Evolutionary conservation across 2,329 filamentous ascomycete genomes (phyloP).

Genomic region (Alternaria novae-zelandiae): DNA sequence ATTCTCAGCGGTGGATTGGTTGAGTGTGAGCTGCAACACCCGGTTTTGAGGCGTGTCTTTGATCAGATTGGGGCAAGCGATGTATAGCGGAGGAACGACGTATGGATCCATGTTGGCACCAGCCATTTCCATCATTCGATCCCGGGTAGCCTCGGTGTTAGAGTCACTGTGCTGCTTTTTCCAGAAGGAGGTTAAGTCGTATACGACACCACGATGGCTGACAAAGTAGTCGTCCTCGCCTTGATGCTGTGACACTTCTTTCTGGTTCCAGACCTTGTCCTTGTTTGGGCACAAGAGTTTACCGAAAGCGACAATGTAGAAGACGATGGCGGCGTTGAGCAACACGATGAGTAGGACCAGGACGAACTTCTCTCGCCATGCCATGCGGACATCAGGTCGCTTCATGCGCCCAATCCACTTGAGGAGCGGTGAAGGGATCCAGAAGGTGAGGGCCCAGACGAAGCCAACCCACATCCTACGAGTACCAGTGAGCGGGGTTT

Average conservation of each 20-base stretch:
- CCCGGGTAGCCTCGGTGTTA: conserved; percentile 63
- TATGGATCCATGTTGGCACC: conserved; percentile 84
- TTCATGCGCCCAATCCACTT: conserved; percentile 92
- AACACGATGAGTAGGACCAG: conserved; percentile 81
- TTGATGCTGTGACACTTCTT: conserved; percentile 73
- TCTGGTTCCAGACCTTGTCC: conserved; percentile 82
- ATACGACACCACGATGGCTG: conserved; percentile 84
- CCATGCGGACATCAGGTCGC: conserved; percentile 93
- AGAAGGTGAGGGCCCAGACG: conserved; percentile 89
- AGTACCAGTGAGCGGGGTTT: conserved; percentile 66
- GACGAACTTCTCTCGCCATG: conserved; percentile 94
- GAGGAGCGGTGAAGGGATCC: conserved; percentile 87
- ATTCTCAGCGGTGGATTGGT: conserved; percentile 60
- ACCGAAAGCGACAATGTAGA: conserved; percentile 91
- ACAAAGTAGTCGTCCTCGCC: conserved; percentile 84
- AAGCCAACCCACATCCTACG: conserved; percentile 81
- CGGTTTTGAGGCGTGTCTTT: conserved; percentile 52
- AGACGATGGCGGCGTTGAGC: conserved; percentile 81
- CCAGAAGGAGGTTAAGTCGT: conserved; percentile 91
- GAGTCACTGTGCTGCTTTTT: conserved; percentile 82
- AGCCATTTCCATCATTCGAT: conserved; percentile 77
- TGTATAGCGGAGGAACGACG: conserved; percentile 77
- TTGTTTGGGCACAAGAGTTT: conserved; percentile 86
- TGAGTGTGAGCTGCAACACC: conserved; percentile 64
- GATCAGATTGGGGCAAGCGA: conserved; percentile 77